These are phyloP conservation scores for Fusarium begoniae DNA, from an alignment of 2,329 filamentous ascomycete species.

Conservation along the genomic window DNA sequence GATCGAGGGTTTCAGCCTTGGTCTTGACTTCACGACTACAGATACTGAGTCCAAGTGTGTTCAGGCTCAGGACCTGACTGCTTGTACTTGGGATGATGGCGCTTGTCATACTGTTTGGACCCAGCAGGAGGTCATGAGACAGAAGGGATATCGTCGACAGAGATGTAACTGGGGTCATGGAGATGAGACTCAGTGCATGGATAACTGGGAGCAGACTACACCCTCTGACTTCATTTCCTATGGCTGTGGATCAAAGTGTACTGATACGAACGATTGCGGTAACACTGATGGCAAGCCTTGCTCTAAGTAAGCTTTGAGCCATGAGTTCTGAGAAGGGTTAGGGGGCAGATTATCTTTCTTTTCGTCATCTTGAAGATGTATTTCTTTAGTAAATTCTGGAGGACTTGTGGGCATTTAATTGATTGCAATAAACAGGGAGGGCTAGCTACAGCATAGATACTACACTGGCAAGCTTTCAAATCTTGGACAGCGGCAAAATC, in stretches of 20 bases:
- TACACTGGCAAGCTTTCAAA: background rate
- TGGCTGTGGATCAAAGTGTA: conserved; percentile 3
- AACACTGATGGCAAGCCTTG: conserved; percentile 1
- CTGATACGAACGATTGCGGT: background rate
- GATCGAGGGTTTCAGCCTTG: background rate
- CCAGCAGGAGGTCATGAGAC: background rate
- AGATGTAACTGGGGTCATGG: conserved; percentile 1
- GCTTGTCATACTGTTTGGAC: conserved; percentile 21
- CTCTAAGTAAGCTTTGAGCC: background rate
- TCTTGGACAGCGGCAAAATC: conserved; percentile 2
- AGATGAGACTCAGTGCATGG: conserved; percentile 6
- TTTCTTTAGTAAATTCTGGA: no score
- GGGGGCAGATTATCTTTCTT: accelerated
- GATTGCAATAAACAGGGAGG: background rate
- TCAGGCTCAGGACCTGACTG: background rate
- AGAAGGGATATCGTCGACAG: conserved; percentile 1
- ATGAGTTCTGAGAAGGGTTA: accelerated
- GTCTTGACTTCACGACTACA: background rate
- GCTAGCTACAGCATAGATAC: background rate
- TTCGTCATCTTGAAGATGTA: accelerated
- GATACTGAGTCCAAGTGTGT: background rate
- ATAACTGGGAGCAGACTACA: conserved; percentile 6
- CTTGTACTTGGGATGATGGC: background rate
- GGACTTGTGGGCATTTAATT: accelerated
- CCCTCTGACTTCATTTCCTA: background rate